Evolutionary conservation across 345 rosid species (phyloP).

Genomic region (Raphanus raphanistrum): DNA sequence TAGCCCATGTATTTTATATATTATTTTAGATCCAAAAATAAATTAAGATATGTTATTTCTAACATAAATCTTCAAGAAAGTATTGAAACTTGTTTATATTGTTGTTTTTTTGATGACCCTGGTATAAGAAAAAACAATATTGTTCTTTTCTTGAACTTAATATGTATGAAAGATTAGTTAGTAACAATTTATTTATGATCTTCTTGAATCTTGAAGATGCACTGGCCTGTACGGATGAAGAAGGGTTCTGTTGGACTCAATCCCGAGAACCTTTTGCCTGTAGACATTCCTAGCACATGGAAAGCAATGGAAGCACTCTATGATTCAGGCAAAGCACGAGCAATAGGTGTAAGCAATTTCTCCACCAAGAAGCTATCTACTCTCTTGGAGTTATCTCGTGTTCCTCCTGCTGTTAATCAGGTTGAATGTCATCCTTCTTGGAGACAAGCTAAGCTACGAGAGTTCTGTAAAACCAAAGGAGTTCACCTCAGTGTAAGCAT

Average conservation of each 20-base stretch:
- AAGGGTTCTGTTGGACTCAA: conserved; percentile 52
- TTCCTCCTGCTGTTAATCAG: conserved; percentile 84
- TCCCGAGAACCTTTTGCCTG: conserved; percentile 54
- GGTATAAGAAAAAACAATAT: no score
- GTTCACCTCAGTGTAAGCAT: conserved; percentile 55
- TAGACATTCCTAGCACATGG: conserved; percentile 80
- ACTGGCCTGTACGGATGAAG: conserved; percentile 79
- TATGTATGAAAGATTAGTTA: background rate
- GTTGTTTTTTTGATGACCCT: no score
- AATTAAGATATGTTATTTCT: background rate
- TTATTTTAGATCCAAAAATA: background rate
- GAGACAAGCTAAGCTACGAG: conserved; percentile 65
- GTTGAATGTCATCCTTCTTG: conserved; percentile 88
- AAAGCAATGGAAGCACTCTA: conserved; percentile 70
- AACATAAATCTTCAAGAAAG: background rate
- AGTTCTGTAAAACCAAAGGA: conserved; percentile 70
- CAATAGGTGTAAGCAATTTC: conserved; percentile 83
- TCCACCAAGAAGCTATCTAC: conserved; percentile 71
- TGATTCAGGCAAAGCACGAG: conserved; percentile 73
- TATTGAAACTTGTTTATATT: background rate
- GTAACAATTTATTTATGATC: conserved; percentile 1
- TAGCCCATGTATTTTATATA: background rate
- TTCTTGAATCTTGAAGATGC: conserved; percentile 52
- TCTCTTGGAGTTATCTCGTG: conserved; percentile 60
- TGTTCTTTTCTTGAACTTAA: background rate